Base-by-base conservation (phyloP, 1,284 basidiomycete species). In the Malassezia furfur region DNA sequence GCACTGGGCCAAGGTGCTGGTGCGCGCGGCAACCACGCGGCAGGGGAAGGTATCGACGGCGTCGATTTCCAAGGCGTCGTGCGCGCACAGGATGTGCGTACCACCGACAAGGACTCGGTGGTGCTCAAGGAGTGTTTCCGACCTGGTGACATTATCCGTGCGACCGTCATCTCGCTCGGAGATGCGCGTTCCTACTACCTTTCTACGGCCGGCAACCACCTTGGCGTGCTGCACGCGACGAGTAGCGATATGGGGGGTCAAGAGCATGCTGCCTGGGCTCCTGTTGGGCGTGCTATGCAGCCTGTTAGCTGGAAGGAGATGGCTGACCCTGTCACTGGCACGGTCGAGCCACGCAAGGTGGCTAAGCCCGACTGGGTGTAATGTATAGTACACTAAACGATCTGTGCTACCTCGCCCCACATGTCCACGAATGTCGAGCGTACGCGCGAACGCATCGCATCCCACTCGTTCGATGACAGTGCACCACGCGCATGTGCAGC, bases 41-140 rank as follows among this genome's bases (percentile, higher is more conserved):
- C 70, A 5, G 70, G 70, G 7, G 70, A 73, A 46, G 70, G 68
- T 8, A 54, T 60, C 34, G 65, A 63, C 35, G 68, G 66, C 0
- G 51, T 61, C 10, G 68, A 96, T 64, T 96, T 94, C 66, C 85
- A 83, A 0, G 93, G 93, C 12, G 85, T 96, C 8, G 87, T 98
- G 57, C 83, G 93, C 32, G 80, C 83, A 4, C 88, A 93, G 75
- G 94, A 98, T 76, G 66, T 56, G 38, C 71, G 78, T 45, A 84
- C 85, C 28, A 91, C 89, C 1, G 90, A 94, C 72, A 88, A 88
- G 68, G 89, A 93, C 78, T 87, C 85, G 74, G 82, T 96, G 57
- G 91, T 88, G 76, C 87, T 96, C 63, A 84, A 84, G 32, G 88
- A 94, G 65, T 96, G 90, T 72, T 98, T 96, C 77, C 82, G 94